Conservation (phyloP, 176 grass and related monocot species). For the Oryza glaberrima region DNA sequence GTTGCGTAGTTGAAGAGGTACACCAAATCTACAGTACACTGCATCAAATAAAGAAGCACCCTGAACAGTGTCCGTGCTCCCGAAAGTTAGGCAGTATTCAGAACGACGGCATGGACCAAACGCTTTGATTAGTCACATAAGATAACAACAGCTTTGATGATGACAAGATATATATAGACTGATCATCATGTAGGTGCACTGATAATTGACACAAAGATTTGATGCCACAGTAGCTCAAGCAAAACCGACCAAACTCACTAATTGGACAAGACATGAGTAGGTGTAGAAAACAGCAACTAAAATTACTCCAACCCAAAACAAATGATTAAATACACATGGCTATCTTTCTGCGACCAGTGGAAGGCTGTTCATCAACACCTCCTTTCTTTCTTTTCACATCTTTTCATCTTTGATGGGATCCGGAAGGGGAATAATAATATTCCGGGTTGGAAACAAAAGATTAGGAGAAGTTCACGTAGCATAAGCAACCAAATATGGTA, state of each 20-base stretch:
- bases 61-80: constrained; percentile 41
- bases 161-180: constrained; percentile 37
- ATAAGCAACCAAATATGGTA: constrained; percentile 12
- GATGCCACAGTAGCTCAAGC: constrained; percentile 16
- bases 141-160: constrained; percentile 33
- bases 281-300: constrained; percentile 18
- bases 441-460: constrained; percentile 48
- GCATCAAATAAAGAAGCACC: constrained; percentile 41
- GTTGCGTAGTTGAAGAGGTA: neutral
- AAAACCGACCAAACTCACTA: constrained; percentile 30
- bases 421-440: constrained; percentile 10
- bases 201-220: neutral
- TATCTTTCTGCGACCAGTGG: constrained; percentile 12
- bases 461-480: constrained; percentile 3
- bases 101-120: constrained; percentile 38
- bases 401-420: constrained; percentile 48
- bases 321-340: constrained; percentile 12
- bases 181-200: constrained; percentile 9
- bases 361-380: constrained; percentile 8
- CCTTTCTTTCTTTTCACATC: constrained; percentile 47
- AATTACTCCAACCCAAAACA: constrained; percentile 14
- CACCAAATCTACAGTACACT: constrained; percentile 1
- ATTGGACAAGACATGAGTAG: constrained; percentile 42
- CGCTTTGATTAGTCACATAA: constrained; percentile 8
- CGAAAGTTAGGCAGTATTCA: constrained; percentile 14